Base-by-base conservation (phyloP, 108 stramenopile genomes). In the Cyclotella atomus region DNA sequence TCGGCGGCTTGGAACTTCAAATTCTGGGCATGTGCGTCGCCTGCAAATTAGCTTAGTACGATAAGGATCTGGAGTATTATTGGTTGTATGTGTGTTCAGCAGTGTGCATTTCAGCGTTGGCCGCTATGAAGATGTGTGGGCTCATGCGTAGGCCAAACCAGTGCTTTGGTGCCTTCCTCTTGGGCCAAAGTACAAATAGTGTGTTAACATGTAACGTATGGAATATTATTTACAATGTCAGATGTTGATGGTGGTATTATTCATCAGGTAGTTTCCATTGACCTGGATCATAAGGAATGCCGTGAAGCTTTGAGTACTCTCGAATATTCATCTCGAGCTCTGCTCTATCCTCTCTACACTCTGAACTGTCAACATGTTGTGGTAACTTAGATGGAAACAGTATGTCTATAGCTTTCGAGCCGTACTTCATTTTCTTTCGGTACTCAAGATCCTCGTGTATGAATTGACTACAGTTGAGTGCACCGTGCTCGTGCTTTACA, bases 361-460 rank as follows among this genome's bases (percentile, higher is more conserved):
- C 66, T 28, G 36, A 8, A 53, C 47, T 67, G 53, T 67, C 66
- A 8, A 67, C 66, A 67, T 67, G 66, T 53, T 67, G 66, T 53
- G 66, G 66, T 20, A 50, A 25, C 19, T 55, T 8, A 35, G 28
- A 17, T 36, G 64, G 41, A 20, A 67, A 34, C 43, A 67, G 53
- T 35, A 67, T 52, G 14, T 53, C 54, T 15, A 10, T 7, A 1
- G 47, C 53, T 21, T 52, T 10, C 2, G 47, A 20, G 25, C 43
- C 27, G 21, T 25, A 67, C 3, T 67, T 67, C 66, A 67, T 67
- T 53, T 44, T 35, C 2, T 53, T 67, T 44, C 66, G 66, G 53
- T 67, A 67, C 14, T 67, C 66, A 1, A 67, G 25, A 21, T 67
- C 66, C 27, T 67, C 41, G 21, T 23, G 28, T 24, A 67, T 35